phyloP scores from a whole-genome alignment of 2,329 filamentous ascomycete genomes.

The Colletotrichum karsti region DNA sequence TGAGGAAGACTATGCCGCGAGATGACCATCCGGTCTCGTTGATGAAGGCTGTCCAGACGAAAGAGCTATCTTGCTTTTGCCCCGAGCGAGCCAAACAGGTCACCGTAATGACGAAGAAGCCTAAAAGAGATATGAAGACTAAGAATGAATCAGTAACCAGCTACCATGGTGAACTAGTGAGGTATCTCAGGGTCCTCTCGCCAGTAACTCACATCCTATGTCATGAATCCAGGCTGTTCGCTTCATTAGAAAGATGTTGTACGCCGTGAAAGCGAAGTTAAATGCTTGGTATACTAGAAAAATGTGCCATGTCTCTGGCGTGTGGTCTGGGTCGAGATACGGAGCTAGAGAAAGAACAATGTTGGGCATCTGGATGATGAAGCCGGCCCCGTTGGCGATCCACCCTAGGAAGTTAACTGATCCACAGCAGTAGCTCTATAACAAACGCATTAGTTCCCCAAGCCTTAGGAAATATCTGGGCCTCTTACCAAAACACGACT shows the following conservation, averaged over 20 bases:
- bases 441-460: neutral
- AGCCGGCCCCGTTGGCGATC: conserved; percentile 21
- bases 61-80: conserved; percentile 9
- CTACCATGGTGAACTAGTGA: too few relatives aligned
- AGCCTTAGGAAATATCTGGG: fast-evolving
- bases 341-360: conserved; percentile 8
- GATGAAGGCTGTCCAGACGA: conserved; percentile 41
- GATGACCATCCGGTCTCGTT: conserved; percentile 39
- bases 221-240: conserved; percentile 12
- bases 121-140: conserved; percentile 8
- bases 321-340: conserved; percentile 5
- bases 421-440: conserved; percentile 14
- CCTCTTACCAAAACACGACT: conserved; percentile 5
- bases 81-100: conserved; percentile 36
- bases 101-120: conserved; percentile 40
- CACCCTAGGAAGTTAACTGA: conserved; percentile 17
- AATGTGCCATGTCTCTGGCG: conserved; percentile 16
- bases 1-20: conserved; percentile 44
- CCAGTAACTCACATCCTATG: neutral
- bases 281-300: conserved; percentile 13
- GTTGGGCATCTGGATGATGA: conserved; percentile 22
- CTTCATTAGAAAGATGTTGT: conserved; percentile 19
- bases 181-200: too few relatives aligned
- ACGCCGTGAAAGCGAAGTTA: neutral
- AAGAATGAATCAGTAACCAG: too few relatives aligned